Conservation (phyloP, 148 eudicot genomes). For the Camellia japonica region DNA sequence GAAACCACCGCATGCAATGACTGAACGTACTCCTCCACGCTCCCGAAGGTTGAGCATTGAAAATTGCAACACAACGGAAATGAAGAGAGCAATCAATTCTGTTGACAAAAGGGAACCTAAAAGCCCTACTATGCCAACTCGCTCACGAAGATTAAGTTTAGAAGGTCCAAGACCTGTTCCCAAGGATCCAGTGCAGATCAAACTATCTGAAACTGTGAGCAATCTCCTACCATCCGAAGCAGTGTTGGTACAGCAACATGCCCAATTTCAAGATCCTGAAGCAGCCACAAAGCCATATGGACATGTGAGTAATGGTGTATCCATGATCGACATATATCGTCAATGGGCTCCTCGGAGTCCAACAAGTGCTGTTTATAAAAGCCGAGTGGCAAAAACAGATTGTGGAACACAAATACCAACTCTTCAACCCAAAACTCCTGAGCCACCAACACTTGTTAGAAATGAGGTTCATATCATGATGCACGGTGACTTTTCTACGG, state of each 20-base stretch:
- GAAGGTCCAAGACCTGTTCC: constrained; percentile 47
- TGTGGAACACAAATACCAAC: constrained; percentile 23
- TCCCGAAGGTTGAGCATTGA: constrained; percentile 41
- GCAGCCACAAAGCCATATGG: constrained; percentile 19
- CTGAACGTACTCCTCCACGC: constrained; percentile 37
- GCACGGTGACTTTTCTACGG: constrained; percentile 19
- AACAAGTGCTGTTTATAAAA: constrained; percentile 15
- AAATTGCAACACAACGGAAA: constrained; percentile 23
- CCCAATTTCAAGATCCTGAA: constrained; percentile 16
- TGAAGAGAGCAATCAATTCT: constrained; percentile 18
- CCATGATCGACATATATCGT: constrained; percentile 10
- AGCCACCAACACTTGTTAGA: constrained; percentile 24
- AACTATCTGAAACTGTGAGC: constrained; percentile 14
- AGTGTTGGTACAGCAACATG: not conserved
- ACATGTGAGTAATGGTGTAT: constrained; percentile 7
- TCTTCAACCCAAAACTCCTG: constrained; percentile 50
- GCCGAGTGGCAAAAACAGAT: constrained; percentile 18
- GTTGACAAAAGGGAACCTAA: constrained; percentile 31
- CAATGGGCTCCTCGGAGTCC: constrained; percentile 30
- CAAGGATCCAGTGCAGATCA: constrained; percentile 20
- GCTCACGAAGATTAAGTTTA: constrained; percentile 64
- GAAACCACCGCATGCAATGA: constrained; percentile 28
- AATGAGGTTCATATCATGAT: constrained; percentile 21
- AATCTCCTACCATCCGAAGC: not conserved
- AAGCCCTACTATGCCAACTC: constrained; percentile 36